Base-by-base conservation (phyloP, 345 rosid species). In the Cardamine chenopodiifolia region DNA sequence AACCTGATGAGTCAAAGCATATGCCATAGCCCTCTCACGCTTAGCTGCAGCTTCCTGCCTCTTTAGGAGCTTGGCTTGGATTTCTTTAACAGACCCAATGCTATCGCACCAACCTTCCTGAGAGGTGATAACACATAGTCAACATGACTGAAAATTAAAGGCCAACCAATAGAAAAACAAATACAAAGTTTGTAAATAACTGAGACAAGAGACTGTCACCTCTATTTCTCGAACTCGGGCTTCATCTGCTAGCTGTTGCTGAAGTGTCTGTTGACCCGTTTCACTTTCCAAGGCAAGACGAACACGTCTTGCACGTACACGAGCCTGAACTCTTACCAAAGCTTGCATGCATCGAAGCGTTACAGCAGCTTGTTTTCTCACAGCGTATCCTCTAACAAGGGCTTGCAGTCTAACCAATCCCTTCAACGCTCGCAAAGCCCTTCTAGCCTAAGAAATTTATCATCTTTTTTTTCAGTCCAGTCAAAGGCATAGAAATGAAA, bases 291-390 rank as follows among this genome's bases (percentile, higher is more conserved):
- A 79, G 29, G 98, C 88, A 34, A 96, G 70, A 62, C 99, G 99
- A 73, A 92, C 96, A 56, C 93, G 97, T 80, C 99, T 89, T 45
- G 99, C 98, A 10, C 97, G 87, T 22, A 92, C 93, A 78, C 98
- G 98, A 67, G 98, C 99, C 83, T 96, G 99, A 82, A 96, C 99
- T 80, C 98, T 90, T 66, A 92, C 99, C 53, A 96, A 85, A 26
- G 99, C 99, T 92, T 96, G 97, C 99, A 96, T 96, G 80, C 99
- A 90, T 74, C 98, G 93, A 66, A 96, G 97, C 26, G 99, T 96
- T 74, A 96, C 89, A 23, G 99, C 99, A 78, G 99, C 99, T 83
- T 96, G 98, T 79, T 96, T 96, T 82, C 99, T 90, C 74, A 96
- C 97, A 69, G 98, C 97, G 73, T 96, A 96, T 40, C 99, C 99